Conservation (phyloP, 192 early-diverging fungal genomes). For the Umbelopsis vinacea region DNA sequence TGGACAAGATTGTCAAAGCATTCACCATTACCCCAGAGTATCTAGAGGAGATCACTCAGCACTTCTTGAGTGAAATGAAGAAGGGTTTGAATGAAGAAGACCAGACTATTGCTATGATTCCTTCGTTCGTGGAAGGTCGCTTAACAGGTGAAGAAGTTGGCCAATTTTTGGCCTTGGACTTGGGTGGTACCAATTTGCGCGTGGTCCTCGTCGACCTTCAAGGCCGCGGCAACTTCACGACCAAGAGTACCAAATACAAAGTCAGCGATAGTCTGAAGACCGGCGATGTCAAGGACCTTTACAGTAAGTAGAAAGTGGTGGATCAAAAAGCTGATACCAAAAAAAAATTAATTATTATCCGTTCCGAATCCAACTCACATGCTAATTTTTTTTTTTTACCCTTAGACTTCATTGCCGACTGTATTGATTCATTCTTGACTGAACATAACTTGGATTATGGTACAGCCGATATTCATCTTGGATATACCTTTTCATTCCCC, state of each 20-base stretch:
- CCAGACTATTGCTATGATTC: conserved; percentile 81
- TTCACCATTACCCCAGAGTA: conserved; percentile 61
- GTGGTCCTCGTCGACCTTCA: conserved; percentile 85
- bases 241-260: conserved; percentile 73
- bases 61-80: conserved; percentile 66
- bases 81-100: conserved; percentile 64
- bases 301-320: conserved; percentile 25
- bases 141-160: conserved; percentile 83
- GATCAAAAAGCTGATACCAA: no score
- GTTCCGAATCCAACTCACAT: no score
- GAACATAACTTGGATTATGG: conserved; percentile 35
- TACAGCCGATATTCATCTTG: conserved; percentile 52
- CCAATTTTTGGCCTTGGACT: conserved; percentile 86
- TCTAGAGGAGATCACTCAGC: conserved; percentile 58
- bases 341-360: no score
- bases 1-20: conserved; percentile 51
- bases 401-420: conserved; percentile 88
- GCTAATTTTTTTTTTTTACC: no score
- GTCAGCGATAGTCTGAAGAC: conserved; percentile 66
- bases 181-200: conserved; percentile 93
- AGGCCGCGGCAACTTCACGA: conserved; percentile 72
- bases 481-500: conserved; percentile 98
- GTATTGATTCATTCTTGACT: conserved; percentile 76
- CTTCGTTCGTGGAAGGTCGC: conserved; percentile 79
- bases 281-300: conserved; percentile 55